Conservation (phyloP, 495 filamentous ascomycete species). For the Podospora pseudopauciseta region DNA sequence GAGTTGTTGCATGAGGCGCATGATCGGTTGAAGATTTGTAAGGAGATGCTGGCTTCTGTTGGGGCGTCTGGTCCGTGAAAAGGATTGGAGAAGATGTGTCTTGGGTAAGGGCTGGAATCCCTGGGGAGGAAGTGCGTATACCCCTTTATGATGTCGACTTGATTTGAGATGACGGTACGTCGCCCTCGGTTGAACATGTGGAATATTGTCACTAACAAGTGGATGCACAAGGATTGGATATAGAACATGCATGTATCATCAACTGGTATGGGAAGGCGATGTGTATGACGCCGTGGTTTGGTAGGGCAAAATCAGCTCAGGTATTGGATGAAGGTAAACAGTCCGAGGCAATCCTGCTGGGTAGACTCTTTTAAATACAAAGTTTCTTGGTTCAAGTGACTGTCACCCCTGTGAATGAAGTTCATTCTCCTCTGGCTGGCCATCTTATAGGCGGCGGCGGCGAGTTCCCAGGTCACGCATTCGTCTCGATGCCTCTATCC, state of each 20-base stretch:
- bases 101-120: neutral
- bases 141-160: neutral
- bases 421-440: too few species aligned
- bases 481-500: too few species aligned
- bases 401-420: too few species aligned
- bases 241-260: neutral
- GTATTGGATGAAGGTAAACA: too few species aligned
- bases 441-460: too few species aligned
- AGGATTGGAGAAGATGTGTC: neutral
- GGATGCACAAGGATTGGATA: neutral
- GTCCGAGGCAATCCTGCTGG: too few species aligned
- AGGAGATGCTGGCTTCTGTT: constrained; percentile 35
- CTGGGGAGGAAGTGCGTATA: neutral
- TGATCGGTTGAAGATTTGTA: constrained; percentile 39
- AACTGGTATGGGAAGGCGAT: neutral
- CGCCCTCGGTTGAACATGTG: neutral
- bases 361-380: too few species aligned
- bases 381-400: too few species aligned
- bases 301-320: too few species aligned
- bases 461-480: too few species aligned
- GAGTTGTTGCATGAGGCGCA: constrained; percentile 46
- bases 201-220: neutral
- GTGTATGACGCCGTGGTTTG: neutral
- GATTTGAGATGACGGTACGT: neutral
- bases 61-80: constrained; percentile 6